Conservation (phyloP, 257 asterid genomes). For the Ilex asprella region DNA sequence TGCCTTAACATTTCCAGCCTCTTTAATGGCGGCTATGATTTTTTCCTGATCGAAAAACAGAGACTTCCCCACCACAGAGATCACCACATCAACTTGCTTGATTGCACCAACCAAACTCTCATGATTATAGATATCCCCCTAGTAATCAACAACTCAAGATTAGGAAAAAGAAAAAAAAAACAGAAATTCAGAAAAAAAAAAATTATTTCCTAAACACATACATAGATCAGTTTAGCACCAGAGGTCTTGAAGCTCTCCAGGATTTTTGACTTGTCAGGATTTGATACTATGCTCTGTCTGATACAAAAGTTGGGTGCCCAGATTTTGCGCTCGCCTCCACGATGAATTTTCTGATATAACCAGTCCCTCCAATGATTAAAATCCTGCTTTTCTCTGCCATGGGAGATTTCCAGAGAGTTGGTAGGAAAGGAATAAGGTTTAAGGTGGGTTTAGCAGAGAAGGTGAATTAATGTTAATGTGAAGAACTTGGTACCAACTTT, state of each 20-base stretch:
- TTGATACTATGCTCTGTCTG: slow-evolving; percentile 11
- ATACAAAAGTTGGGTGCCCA: slow-evolving; percentile 19
- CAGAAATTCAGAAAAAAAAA: not conserved
- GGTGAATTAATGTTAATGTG: too few relatives aligned
- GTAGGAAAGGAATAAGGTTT: too few relatives aligned
- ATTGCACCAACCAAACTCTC: slow-evolving; percentile 20
- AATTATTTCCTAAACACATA: slow-evolving; percentile 1
- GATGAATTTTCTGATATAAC: slow-evolving; percentile 19
- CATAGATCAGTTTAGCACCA: slow-evolving; percentile 11
- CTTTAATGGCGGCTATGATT: slow-evolving; percentile 26
- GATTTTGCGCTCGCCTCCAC: slow-evolving; percentile 19
- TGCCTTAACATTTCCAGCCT: slow-evolving; percentile 32
- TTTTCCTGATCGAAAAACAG: slow-evolving; percentile 19
- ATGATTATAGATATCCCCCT: slow-evolving; percentile 28
- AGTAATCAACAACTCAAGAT: not conserved
- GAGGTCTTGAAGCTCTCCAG: slow-evolving; percentile 8
- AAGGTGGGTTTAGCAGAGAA: too few relatives aligned
- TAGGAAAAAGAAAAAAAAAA: not conserved
- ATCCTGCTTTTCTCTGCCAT: slow-evolving; percentile 26
- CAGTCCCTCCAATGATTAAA: slow-evolving; percentile 22
- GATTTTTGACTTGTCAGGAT: slow-evolving; percentile 11
- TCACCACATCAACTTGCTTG: slow-evolving; percentile 37
- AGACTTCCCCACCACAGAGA: slow-evolving; percentile 15
- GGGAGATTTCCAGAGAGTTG: not conserved
- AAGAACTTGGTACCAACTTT: too few relatives aligned